Conservation (phyloP, 805 yeast genomes). For the Yamadazyma takamatsuzukensis region DNA sequence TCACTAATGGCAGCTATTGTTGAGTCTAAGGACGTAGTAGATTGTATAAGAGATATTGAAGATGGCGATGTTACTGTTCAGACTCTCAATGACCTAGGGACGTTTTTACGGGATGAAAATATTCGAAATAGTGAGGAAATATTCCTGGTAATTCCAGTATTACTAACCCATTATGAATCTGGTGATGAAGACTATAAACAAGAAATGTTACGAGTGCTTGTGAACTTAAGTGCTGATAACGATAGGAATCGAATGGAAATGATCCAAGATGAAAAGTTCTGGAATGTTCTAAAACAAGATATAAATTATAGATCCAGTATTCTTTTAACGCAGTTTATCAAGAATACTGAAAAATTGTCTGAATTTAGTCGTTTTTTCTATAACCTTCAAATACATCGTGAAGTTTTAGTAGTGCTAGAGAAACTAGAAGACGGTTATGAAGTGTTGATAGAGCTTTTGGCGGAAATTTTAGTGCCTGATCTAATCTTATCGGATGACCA, state of each 20-base stretch:
- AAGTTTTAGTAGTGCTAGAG: constrained; percentile 1
- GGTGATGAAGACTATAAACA: constrained; percentile 2
- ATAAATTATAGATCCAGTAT: constrained; percentile 15
- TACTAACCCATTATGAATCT: constrained; percentile 1
- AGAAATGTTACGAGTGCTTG: constrained; percentile 25
- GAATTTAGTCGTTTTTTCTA: constrained; percentile 16
- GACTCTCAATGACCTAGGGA: constrained; percentile 14
- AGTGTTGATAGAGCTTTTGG: constrained; percentile 9
- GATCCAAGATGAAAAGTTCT: constrained; percentile 12
- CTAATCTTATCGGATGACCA: constrained; percentile 5
- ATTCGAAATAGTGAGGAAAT: constrained; percentile 10
- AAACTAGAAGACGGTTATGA: constrained; percentile 1
- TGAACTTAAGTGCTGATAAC: constrained; percentile 35
- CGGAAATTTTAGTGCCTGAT: constrained; percentile 13
- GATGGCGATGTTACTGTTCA: too few species aligned
- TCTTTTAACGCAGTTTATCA: constrained; percentile 30
- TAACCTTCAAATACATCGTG: constrained; percentile 2
- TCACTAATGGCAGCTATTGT: too few species aligned
- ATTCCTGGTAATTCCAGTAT: constrained; percentile 1
- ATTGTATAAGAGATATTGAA: too few species aligned
- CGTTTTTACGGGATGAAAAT: constrained; percentile 18
- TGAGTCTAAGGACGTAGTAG: too few species aligned
- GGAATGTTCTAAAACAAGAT: constrained; percentile 13
- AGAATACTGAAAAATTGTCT: constrained; percentile 18
- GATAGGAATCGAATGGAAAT: constrained; percentile 18